Conservation (phyloP, 371 early-diverging fungal species). For the Saksenaea vasiformis region DNA sequence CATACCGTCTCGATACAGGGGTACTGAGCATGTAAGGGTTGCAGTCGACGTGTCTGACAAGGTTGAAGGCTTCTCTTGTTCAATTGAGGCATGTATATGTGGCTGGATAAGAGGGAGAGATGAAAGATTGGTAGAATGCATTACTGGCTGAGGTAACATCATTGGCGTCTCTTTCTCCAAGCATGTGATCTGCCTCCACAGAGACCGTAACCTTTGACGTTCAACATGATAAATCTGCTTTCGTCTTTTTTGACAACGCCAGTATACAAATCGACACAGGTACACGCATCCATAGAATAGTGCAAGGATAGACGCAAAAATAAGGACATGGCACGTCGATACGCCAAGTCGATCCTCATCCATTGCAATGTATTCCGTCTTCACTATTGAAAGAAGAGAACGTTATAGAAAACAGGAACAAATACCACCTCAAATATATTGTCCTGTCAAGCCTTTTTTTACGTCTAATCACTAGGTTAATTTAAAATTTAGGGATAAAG, state of each 20-base stretch:
- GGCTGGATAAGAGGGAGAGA: not conserved
- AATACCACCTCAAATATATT: conserved; percentile 7
- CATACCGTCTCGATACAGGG: not conserved
- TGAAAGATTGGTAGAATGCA: not conserved
- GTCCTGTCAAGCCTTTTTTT: not conserved
- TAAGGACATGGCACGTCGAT: not conserved
- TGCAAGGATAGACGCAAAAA: conserved; percentile 5
- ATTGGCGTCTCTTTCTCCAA: not conserved
- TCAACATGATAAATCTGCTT: conserved; percentile 15
- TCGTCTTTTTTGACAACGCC: conserved; percentile 20
- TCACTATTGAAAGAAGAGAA: not conserved
- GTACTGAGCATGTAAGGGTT: not conserved
- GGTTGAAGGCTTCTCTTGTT: not conserved
- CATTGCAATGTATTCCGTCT: not conserved
- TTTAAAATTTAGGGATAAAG: not conserved
- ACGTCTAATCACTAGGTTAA: not conserved
- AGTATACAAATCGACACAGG: conserved; percentile 9
- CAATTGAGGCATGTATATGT: not conserved
- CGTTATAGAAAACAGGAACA: conserved; percentile 11
- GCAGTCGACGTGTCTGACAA: not conserved
- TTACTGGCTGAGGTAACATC: conserved; percentile 3
- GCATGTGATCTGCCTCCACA: conserved; percentile 11
- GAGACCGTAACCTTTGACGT: conserved; percentile 12
- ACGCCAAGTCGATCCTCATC: not conserved
- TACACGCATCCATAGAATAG: conserved; percentile 13